These are phyloP conservation scores for Lasiodiplodia hormozganensis DNA, from an alignment of 2,329 filamentous ascomycete genomes.

Conservation along the genomic window DNA sequence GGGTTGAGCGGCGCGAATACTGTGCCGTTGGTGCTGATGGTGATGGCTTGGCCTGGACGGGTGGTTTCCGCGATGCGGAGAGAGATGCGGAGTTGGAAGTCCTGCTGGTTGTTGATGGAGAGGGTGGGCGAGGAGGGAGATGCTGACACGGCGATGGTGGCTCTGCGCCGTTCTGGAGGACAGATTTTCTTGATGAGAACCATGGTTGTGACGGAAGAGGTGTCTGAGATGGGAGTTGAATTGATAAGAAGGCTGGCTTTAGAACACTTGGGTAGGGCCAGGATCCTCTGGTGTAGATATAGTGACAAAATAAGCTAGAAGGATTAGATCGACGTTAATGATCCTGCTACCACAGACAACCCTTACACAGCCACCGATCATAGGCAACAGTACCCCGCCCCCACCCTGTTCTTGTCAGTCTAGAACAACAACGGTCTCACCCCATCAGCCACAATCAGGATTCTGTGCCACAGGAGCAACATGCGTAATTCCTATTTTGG, in stretches of 20 bases:
- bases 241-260: background rate
- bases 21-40: background rate
- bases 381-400: background rate
- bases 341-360: background rate
- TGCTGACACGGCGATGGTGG: slow-evolving; percentile 70
- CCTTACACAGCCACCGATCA: background rate
- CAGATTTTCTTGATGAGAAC: slow-evolving; percentile 3
- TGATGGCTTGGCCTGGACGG: background rate
- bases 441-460: background rate
- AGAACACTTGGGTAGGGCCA: background rate
- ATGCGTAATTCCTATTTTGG: background rate
- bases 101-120: slow-evolving; percentile 80
- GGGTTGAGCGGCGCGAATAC: background rate
- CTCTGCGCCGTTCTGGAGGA: slow-evolving; percentile 39
- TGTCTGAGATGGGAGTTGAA: too few species aligned
- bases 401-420: background rate
- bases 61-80: slow-evolving; percentile 1
- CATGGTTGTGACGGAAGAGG: background rate
- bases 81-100: slow-evolving; percentile 2
- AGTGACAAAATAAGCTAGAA: background rate
- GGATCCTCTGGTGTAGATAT: background rate
- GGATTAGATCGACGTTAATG: background rate
- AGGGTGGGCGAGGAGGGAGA: slow-evolving; percentile 71
- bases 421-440: background rate
- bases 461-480: background rate